Conservation (phyloP, 495 filamentous ascomycete genomes). For the Aspergillus egyptiacus region DNA sequence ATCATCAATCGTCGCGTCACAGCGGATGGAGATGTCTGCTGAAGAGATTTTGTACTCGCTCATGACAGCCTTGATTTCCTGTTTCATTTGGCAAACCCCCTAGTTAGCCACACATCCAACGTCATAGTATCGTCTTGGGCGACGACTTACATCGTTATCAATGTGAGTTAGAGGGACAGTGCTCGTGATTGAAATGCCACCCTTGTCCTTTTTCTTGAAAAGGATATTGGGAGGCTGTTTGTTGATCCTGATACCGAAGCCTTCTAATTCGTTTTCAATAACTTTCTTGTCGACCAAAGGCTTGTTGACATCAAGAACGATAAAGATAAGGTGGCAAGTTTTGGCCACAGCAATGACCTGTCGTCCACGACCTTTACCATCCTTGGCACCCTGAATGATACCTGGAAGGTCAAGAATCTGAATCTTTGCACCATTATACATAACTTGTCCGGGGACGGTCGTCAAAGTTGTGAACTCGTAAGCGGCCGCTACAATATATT, state of each 20-base stretch:
- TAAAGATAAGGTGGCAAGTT: slow-evolving; percentile 98
- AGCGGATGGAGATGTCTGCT: slow-evolving; percentile 96
- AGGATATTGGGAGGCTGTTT: slow-evolving; percentile 95
- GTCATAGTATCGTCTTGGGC: background rate
- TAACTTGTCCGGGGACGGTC: slow-evolving; percentile 91
- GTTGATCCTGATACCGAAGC: slow-evolving; percentile 97
- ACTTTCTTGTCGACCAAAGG: slow-evolving; percentile 94
- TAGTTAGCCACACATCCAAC: slow-evolving; percentile 15
- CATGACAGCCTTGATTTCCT: slow-evolving; percentile 98
- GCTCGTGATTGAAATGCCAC: slow-evolving; percentile 87
- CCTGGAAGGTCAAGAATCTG: slow-evolving; percentile 98
- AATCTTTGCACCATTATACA: slow-evolving; percentile 95
- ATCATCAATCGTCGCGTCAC: slow-evolving; percentile 88
- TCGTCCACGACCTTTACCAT: slow-evolving; percentile 94
- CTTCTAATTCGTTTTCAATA: slow-evolving; percentile 94
- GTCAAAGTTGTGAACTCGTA: slow-evolving; percentile 99
- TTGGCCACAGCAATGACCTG: slow-evolving; percentile 99
- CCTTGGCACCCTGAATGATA: slow-evolving; percentile 98
- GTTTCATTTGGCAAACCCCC: slow-evolving; percentile 4
- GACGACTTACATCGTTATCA: slow-evolving; percentile 62
- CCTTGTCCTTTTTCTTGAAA: slow-evolving; percentile 99
- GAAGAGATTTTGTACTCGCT: slow-evolving; percentile 92
- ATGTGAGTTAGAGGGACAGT: slow-evolving; percentile 90
- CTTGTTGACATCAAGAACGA: slow-evolving; percentile 98
- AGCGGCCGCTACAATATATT: slow-evolving; percentile 59